A percentile compares a stretch with the other conserved stretches of the same genome.
Conservation (phyloP, 2,329 filamentous ascomycete species). For the Thelonectria olida region DNA sequence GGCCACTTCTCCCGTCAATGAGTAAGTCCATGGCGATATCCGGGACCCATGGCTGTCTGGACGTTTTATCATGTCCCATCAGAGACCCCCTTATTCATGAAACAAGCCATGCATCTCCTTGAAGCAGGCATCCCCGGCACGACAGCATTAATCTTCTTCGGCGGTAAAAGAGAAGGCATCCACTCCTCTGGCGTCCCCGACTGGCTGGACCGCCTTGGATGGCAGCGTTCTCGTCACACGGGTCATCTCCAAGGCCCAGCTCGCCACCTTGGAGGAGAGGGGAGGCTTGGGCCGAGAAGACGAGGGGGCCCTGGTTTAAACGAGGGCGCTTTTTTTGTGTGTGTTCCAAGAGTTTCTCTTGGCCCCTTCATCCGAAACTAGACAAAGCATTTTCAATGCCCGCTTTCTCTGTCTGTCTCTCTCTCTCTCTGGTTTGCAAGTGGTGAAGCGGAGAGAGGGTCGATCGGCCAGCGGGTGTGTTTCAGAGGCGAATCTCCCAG, state of each 20-base stretch:
- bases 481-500: constrained; percentile 25
- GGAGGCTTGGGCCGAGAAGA: constrained; percentile 6
- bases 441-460: background rate
- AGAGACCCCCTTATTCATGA: constrained; percentile 34
- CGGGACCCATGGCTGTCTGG: constrained; percentile 22
- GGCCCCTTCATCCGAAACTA: background rate
- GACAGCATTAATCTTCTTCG: constrained; percentile 29
- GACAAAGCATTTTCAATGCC: background rate
- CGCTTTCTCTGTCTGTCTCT: background rate
- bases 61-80: constrained; percentile 20
- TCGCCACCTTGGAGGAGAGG: too few relatives aligned
- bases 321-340: background rate
- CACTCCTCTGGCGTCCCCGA: constrained; percentile 27
- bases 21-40: constrained; percentile 20
- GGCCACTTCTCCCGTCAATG: constrained; percentile 18
- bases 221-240: constrained; percentile 24
- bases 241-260: constrained; percentile 13
- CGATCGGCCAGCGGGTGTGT: constrained; percentile 26
- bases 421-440: background rate
- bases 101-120: constrained; percentile 33
- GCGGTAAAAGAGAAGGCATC: constrained; percentile 23
- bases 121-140: constrained; percentile 28
- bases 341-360: background rate
- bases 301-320: background rate
- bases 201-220: constrained; percentile 19